Evolutionary conservation across 2,329 filamentous ascomycete genomes (phyloP), one percentile per base, ranked within the genome.

Genomic region (Cladosporium sp.): DNA sequence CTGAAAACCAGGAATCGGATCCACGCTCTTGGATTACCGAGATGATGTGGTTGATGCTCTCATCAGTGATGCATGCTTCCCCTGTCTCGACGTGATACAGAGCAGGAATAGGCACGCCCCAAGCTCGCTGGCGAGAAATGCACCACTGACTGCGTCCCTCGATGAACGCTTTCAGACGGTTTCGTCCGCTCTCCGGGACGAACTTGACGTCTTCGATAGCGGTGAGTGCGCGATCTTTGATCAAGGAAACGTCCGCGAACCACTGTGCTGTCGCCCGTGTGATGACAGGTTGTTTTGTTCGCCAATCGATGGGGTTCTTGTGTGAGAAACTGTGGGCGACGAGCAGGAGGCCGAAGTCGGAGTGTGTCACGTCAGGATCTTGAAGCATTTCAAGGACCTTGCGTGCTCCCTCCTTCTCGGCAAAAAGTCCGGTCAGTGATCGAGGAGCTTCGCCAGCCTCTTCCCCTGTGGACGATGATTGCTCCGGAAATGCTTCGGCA

Each of bases 221-320:
- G 13, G 77, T 69, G 19, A 95, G 72, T 0, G 91, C 88, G 32
- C 81, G 76, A 1, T 81, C 74, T 62, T 95, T 95, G 69, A 97
- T 92, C 46, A 78, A 81, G 11, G 79, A 89, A 2, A 96, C 89
- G 68, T 97, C 89, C 9, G 93, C 90, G 66, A 98, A 98, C 93
- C 93, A 98, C 71, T 98, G 93, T 35, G 91, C 89, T 0, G 95
- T 98, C 3, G 93, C 92, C 59, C 93, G 77, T 33, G 95, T 82
- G 55, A 98, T 89, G 46, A 98, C 85, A 1, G 93, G 93, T 60
- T 87, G 79, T 70, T 97, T 98, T 0, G 92, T 95, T 50, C 93
- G 81, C 93, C 93, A 98, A 71, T 98, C 93, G 61, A 97, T 95
- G 0, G 93, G 93, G 67, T 97, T 97, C 69, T 95, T 97, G 75